Evolutionary conservation across 257 asterid genomes (phyloP).

Genomic region (Knoxia roxburghii): DNA sequence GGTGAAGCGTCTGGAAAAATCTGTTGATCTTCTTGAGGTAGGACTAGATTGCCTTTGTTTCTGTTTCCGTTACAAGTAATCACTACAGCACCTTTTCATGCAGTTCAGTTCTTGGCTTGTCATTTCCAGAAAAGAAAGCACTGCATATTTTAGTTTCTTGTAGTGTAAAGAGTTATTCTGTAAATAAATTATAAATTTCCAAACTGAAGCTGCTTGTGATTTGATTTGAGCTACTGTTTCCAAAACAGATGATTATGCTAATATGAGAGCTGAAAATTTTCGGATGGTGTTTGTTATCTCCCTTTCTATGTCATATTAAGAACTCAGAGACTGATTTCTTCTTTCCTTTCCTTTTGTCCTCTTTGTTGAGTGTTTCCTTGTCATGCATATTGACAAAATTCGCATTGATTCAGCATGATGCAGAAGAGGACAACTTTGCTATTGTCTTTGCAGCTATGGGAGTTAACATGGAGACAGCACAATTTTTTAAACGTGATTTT

Average conservation of each 20-base stretch:
- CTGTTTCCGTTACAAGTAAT: conserved; percentile 1
- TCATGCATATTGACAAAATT: conserved; percentile 20
- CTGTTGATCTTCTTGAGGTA: conserved; percentile 87
- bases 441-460: conserved; percentile 99
- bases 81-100: background rate
- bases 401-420: conserved; percentile 44
- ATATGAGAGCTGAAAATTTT: background rate
- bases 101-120: too few relatives aligned
- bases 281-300: background rate
- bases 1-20: conserved; percentile 86
- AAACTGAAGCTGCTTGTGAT: background rate
- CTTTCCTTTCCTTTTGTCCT: background rate
- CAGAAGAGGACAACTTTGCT: conserved; percentile 92
- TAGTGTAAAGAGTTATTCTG: background rate
- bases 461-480: conserved; percentile 99
- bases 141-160: background rate
- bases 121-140: too few relatives aligned
- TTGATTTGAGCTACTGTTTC: conserved; percentile 2
- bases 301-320: background rate
- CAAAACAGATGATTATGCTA: background rate
- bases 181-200: background rate
- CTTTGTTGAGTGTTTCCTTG: background rate
- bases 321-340: conserved; percentile 1
- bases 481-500: conserved; percentile 95
- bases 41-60: background rate